Evolutionary conservation across 768 basidiomycete species (phyloP), one percentile per base, ranked within the genome.

Genomic region (Heimioporus sp.): DNA sequence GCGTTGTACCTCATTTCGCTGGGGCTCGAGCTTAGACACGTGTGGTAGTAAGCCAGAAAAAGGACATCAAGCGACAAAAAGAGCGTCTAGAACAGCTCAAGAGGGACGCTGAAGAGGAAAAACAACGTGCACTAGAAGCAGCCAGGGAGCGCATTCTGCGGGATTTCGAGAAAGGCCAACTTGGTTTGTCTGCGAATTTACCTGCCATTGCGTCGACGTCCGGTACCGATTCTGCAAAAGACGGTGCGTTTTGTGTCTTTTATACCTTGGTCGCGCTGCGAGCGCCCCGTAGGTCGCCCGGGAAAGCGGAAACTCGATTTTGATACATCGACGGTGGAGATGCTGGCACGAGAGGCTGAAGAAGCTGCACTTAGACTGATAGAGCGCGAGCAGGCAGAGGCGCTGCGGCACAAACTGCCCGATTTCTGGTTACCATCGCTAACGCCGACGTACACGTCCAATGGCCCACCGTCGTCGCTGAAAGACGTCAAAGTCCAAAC

Each of bases 341-440:
- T 71, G 32, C 77, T 92, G 20, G 80, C 88, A 30, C 75, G 76
- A 21, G 89, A 92, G 64, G 94, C 93, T 1, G 95, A 98, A 64
- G 91, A 95, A 52, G 86, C 84, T 17, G 97, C 97, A 0, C 72
- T 95, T 44, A 78, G 78, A 31, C 74, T 86, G 61, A 92, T 98
- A 43, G 90, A 93, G 64, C 77, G 78, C 32, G 93, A 97, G 66
- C 89, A 91, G 58, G 86, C 87, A 0, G 92, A 93, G 55, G 80
- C 87, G 4, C 73, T 96, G 51, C 90, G 87, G 53, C 80, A 83
- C 53, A 97, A 98, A 68, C 79, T 98, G 3, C 94, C 97, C 2
- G 94, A 97, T 62, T 99, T 97, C 67, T 99, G 97, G 97, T 76
- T 99, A 36, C 94, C 94, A 3, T 93, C 90, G 0, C 72, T 98